Evolutionary conservation across 331 rosid genomes (phyloP).

Genomic region (Cydonia oblonga): DNA sequence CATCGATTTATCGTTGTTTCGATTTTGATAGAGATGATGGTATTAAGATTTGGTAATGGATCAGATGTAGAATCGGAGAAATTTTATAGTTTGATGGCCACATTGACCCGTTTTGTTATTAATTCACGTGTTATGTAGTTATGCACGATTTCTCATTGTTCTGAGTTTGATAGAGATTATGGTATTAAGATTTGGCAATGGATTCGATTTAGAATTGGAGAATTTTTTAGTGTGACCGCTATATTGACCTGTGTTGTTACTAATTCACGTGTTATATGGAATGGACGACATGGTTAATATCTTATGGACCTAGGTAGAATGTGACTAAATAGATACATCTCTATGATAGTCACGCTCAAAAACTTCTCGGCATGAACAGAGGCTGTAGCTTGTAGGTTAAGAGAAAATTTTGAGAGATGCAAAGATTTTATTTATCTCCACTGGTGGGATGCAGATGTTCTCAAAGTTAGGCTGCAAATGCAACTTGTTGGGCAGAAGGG

Average conservation of each 20-base stretch:
- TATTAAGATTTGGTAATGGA: background rate
- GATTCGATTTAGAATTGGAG: too few relatives aligned
- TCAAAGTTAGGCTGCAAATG: slow-evolving; percentile 96
- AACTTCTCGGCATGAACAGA: background rate
- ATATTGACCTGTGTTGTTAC: too few relatives aligned
- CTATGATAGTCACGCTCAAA: background rate
- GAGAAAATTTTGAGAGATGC: too few relatives aligned
- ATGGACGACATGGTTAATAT: background rate
- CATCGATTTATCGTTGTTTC: background rate
- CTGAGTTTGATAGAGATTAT: background rate
- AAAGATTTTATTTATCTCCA: background rate
- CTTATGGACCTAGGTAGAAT: too few relatives aligned
- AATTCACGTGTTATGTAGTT: background rate
- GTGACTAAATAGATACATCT: too few relatives aligned
- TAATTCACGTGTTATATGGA: background rate
- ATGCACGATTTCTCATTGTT: background rate
- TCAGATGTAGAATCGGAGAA: background rate
- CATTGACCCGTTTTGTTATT: background rate
- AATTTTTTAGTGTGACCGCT: too few relatives aligned
- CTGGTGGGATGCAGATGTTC: slow-evolving; percentile 58
- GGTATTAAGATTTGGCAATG: background rate
- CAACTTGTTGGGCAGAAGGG: slow-evolving; percentile 95
- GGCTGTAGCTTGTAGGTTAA: too few relatives aligned
- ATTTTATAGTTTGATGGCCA: background rate
- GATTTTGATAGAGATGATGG: background rate